Evolutionary conservation across 805 yeast genomes (phyloP), one percentile per base, ranked within the genome.

Genomic region (Candida dajiaensis): DNA sequence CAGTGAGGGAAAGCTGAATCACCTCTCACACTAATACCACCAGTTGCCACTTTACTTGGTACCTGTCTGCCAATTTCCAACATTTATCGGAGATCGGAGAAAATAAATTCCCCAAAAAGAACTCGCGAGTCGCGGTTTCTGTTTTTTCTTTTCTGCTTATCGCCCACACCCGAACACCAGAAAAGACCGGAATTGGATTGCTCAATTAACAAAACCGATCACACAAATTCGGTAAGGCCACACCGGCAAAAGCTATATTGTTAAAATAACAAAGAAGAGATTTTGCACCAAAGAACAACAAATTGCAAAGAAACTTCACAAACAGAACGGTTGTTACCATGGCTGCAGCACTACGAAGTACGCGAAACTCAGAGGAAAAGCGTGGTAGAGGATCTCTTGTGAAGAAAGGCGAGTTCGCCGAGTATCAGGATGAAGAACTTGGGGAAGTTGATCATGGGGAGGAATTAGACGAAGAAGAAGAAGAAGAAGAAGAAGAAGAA

Each of bases 401-500:
- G 4, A 13, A 7, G 5, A 36, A n/a, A 10, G 23, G 23, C 3
- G 39, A 20, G n/a, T 11, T 15, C 9, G 22, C 39, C 19, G n/a
- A 5, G 9, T 19, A 46, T 13, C 49, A 49, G 6, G 48, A 45
- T 1, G 52, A 45, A 12, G 46, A 38, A n/a, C 47, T 45, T 19
- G 53, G 41, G 11, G 48, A 40, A 16, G 45, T 47, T 16, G 64
- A 52, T 16, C 61, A 43, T 13, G 64, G 38, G 19, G 45, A 48
- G 18, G 65, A 52, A 22, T 61, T 44, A 13, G 64, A 48, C 16
- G 55, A 51, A 8, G 69, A 59, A 4, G 72, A 64, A 7, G 73
- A 68, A 18, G 55, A 51, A 8, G 69, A 59, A 4, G 72, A 64
- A 7, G 73, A 68, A 18, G 73, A 66, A 18, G 74, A 68, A 39